Evolutionary conservation across 306 rosid species (phyloP).

Genomic region (peach (Prunus persica)): Prunus_persica_NCBIv2 NC_034009.1:38148001-38148500

Average conservation of each 20-base stretch:
- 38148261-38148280: conserved; percentile 95
- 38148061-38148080: conserved; percentile 82
- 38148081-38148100: conserved; percentile 62
- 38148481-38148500: conserved; percentile 76
- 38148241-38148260: conserved; percentile 67
- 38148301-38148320: conserved; percentile 48
- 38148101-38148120: conserved; percentile 13
- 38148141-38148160: too few species aligned
- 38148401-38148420: conserved; percentile 93
- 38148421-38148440: conserved; percentile 63
- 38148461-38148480: conserved; percentile 92
- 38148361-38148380: conserved; percentile 5
- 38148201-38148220: background rate
- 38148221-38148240: conserved; percentile 15
- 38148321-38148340: conserved; percentile 19
- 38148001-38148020: conserved; percentile 84
- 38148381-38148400: conserved; percentile 65
- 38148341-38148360: conserved; percentile 12
- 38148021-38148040: conserved; percentile 60
- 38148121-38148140: too few species aligned
- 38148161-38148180: background rate
- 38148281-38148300: conserved; percentile 80
- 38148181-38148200: background rate
- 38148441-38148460: conserved; percentile 70
- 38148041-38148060: conserved; percentile 62